Evolutionary conservation across 768 basidiomycete species (phyloP).

Genomic region (Paxillus rubicundulus): DNA sequence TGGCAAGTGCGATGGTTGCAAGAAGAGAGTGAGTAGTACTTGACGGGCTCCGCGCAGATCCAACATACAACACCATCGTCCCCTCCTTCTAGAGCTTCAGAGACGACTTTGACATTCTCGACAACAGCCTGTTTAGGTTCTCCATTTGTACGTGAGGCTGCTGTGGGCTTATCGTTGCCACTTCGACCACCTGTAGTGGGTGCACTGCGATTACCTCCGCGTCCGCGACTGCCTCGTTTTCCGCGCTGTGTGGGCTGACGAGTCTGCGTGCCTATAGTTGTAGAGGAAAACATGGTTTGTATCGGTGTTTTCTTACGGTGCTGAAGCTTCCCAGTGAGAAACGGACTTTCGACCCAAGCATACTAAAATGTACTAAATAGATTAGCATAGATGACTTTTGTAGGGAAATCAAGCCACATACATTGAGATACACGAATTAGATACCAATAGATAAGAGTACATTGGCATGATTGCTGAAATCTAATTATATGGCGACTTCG

Average conservation of each 20-base stretch:
- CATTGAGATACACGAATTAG: too few species aligned
- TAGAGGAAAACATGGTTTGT: conserved; percentile 18
- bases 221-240: conserved; percentile 18
- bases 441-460: too few species aligned
- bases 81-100: conserved; percentile 14
- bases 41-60: conserved; percentile 94
- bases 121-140: background rate
- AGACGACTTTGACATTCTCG: conserved; percentile 1
- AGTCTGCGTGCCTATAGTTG: conserved; percentile 13
- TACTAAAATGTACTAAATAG: too few species aligned
- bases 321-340: too few species aligned
- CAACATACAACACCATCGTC: conserved; percentile 63
- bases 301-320: background rate
- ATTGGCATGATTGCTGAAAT: too few species aligned
- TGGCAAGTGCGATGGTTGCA: conserved; percentile 97
- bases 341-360: too few species aligned
- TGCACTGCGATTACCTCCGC: conserved; percentile 16
- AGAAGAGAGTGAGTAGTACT: conserved; percentile 82
- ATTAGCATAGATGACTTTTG: too few species aligned
- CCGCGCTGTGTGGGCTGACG: background rate
- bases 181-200: background rate
- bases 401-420: too few species aligned
- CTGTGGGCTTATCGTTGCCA: background rate
- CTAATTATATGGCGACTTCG: too few species aligned
- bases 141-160: background rate